A percentile compares a stretch with the other conserved stretches of the same genome.
These are phyloP conservation scores for Aspergillus tubingensis DNA, from an alignment of 2,329 filamentous ascomycete species.

Conservation along the genomic window DNA sequence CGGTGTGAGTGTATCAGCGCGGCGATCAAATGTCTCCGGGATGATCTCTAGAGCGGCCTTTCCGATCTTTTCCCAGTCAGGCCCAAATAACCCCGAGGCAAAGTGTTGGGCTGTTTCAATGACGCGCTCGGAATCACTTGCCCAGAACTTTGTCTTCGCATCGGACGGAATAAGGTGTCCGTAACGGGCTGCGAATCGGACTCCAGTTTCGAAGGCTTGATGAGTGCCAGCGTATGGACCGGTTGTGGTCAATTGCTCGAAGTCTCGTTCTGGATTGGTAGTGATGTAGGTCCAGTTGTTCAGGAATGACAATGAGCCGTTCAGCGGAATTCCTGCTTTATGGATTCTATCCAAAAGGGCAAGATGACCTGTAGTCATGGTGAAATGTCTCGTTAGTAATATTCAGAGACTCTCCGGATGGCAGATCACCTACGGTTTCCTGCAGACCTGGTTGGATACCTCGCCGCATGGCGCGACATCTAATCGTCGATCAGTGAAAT, in stretches of 20 bases:
- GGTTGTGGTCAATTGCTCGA: constrained; percentile 58
- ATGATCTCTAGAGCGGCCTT: constrained; percentile 54
- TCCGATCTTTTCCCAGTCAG: constrained; percentile 44
- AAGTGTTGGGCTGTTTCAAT: constrained; percentile 60
- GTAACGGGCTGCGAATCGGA: constrained; percentile 57
- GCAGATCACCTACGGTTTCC: constrained; percentile 49
- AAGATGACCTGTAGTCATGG: constrained; percentile 44
- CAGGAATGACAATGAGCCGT: constrained; percentile 56
- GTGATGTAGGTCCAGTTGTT: constrained; percentile 60
- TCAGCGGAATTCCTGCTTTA: constrained; percentile 42
- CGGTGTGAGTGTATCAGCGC: constrained; percentile 59
- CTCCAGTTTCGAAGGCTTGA: constrained; percentile 56
- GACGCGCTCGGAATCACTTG: constrained; percentile 56
- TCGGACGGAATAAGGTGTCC: constrained; percentile 44
- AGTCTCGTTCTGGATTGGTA: constrained; percentile 43
- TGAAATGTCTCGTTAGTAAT: not conserved
- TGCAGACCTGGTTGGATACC: constrained; percentile 57
- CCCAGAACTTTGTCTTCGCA: constrained; percentile 53
- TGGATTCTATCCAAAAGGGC: constrained; percentile 52
- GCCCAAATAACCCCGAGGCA: constrained; percentile 56
- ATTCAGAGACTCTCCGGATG: not conserved
- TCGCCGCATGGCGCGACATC: constrained; percentile 60
- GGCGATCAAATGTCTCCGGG: constrained; percentile 53
- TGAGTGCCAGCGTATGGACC: constrained; percentile 60
- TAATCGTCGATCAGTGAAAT: constrained; percentile 26